Percentiles rank a stretch among this genome's conserved stretches.
These are phyloP conservation scores for Camelina neglecta DNA, from an alignment of 345 rosid species.

Conservation along the genomic window DNA sequence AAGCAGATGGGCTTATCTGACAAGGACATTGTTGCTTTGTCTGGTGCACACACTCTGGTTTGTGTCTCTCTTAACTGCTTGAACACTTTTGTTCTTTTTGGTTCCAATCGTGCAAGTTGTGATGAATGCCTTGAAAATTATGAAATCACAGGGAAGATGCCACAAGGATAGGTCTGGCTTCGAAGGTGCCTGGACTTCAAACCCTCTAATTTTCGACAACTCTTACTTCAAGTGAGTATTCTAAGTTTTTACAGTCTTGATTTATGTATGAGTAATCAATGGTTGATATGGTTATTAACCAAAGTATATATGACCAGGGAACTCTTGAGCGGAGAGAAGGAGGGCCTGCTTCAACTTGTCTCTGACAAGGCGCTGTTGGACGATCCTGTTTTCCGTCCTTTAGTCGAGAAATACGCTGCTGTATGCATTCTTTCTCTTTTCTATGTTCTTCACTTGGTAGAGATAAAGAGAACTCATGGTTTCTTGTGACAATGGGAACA, in stretches of 20 bases:
- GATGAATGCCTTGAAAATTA: slow-evolving; percentile 5
- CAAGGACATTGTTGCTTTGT: slow-evolving; percentile 87
- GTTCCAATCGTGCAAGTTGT: not conserved
- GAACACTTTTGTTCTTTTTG: not conserved
- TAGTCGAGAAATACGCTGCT: slow-evolving; percentile 89
- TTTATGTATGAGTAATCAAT: not conserved
- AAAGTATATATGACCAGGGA: slow-evolving; percentile 52
- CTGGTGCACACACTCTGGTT: slow-evolving; percentile 97
- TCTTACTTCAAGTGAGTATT: slow-evolving; percentile 79
- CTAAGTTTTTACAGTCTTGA: not conserved
- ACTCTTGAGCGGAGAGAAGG: slow-evolving; percentile 83
- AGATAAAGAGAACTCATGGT: slow-evolving; percentile 6
- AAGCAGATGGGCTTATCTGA: slow-evolving; percentile 86
- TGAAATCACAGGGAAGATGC: slow-evolving; percentile 71
- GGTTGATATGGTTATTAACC: slow-evolving; percentile 4
- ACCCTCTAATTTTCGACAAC: slow-evolving; percentile 92
- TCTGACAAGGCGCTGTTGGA: slow-evolving; percentile 81
- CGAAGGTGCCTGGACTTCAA: slow-evolving; percentile 91
- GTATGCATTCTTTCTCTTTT: slow-evolving; percentile 42
- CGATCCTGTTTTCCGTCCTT: slow-evolving; percentile 87
- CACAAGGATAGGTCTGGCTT: slow-evolving; percentile 99
- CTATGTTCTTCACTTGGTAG: not conserved
- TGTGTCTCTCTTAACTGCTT: slow-evolving; percentile 25
- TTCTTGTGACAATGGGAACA: slow-evolving; percentile 39
- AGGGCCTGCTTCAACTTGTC: slow-evolving; percentile 79